These are phyloP conservation scores for Petunia hybrid DNA, from an alignment of 305 asterid genomes.

Conservation along the genomic window DNA sequence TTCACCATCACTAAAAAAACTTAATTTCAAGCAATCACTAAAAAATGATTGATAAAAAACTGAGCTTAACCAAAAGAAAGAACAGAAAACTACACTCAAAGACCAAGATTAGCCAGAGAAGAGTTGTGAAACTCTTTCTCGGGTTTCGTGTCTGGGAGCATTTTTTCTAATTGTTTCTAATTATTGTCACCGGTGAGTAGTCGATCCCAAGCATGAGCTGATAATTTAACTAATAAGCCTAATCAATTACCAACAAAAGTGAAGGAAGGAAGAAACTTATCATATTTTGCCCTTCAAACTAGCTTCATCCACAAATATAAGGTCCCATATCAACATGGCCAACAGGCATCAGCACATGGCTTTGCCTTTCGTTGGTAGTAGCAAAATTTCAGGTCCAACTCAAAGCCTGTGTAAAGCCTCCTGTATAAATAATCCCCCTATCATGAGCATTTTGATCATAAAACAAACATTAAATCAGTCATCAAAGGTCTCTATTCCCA, in stretches of 20 bases:
- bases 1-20: too few relatives aligned
- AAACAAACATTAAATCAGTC: slow-evolving; percentile 14
- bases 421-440: not conserved
- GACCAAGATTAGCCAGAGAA: too few relatives aligned
- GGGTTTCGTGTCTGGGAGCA: too few relatives aligned
- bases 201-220: not conserved
- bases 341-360: slow-evolving; percentile 15
- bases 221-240: not conserved
- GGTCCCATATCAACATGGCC: not conserved
- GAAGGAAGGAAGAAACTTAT: slow-evolving; percentile 7
- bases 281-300: not conserved
- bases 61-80: too few relatives aligned
- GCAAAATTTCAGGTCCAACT: not conserved
- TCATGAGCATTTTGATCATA: slow-evolving; percentile 16
- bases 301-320: not conserved
- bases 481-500: not conserved
- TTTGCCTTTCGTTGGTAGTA: not conserved
- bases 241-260: not conserved
- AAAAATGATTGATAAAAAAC: too few relatives aligned
- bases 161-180: not conserved
- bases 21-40: too few relatives aligned
- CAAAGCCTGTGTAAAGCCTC: not conserved
- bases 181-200: not conserved
- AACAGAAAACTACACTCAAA: too few relatives aligned
- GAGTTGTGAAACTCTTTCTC: too few relatives aligned